phyloP scores from a whole-genome alignment of 495 filamentous ascomycete genomes.

The Xeromyces bisporus region DNA sequence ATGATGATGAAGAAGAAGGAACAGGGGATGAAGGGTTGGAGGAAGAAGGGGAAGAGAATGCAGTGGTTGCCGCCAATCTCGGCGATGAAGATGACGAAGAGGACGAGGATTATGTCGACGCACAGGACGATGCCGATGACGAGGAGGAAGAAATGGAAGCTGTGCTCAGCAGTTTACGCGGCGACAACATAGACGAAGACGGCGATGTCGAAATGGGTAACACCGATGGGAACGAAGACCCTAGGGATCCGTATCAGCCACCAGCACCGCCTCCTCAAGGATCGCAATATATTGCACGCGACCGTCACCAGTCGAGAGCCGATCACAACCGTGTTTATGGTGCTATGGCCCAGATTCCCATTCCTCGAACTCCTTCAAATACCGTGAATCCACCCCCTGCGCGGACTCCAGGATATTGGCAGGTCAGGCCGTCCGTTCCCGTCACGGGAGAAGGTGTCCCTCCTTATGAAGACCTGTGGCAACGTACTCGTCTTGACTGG shows the following conservation, averaged over 20 bases:
- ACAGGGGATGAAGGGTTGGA: slow-evolving; percentile 30
- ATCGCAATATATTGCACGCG: slow-evolving; percentile 14
- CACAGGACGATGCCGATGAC: slow-evolving; percentile 24
- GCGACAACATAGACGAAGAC: slow-evolving; percentile 19
- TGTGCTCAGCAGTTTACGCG: slow-evolving; percentile 15
- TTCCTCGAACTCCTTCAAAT: slow-evolving; percentile 22
- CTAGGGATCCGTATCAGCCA: slow-evolving; percentile 48
- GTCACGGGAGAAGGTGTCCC: slow-evolving; percentile 37
- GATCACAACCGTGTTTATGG: slow-evolving; percentile 31
- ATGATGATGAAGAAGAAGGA: slow-evolving; percentile 28
- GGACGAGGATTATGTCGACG: slow-evolving; percentile 14
- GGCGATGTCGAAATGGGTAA: slow-evolving; percentile 39
- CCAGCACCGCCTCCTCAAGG: slow-evolving; percentile 44
- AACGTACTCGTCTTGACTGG: slow-evolving; percentile 84
- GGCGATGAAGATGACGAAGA: slow-evolving; percentile 16
- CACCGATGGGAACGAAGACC: slow-evolving; percentile 44
- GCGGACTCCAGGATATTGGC: slow-evolving; percentile 61
- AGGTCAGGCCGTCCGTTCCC: slow-evolving; percentile 56
- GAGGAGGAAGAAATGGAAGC: slow-evolving; percentile 29
- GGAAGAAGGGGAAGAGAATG: slow-evolving; percentile 25
- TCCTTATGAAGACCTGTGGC: slow-evolving; percentile 65
- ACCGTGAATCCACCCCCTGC: slow-evolving; percentile 19
- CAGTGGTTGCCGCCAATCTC: slow-evolving; percentile 7
- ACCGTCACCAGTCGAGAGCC: slow-evolving; percentile 43
- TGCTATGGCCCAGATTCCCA: slow-evolving; percentile 13